Evolutionary conservation across 164 flowering plant species (phyloP).

Genomic region (Chimonanthus praecox): DNA sequence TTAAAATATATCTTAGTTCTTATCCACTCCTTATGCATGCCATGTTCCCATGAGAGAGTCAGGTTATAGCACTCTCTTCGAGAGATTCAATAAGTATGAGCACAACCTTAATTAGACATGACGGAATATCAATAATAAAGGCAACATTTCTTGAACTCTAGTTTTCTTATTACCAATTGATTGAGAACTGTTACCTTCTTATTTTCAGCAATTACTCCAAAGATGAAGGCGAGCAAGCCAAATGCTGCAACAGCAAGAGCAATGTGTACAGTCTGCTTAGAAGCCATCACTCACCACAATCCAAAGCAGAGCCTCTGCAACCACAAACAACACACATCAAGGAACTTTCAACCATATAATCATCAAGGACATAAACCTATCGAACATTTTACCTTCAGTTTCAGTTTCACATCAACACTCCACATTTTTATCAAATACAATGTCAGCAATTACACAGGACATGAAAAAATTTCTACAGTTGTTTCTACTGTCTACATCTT

Average conservation of each 20-base stretch:
- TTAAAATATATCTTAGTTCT: not conserved
- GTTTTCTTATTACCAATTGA: not conserved
- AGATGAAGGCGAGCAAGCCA: constrained; percentile 42
- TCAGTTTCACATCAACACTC: not conserved
- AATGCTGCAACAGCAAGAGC: constrained; percentile 29
- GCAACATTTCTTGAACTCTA: not conserved
- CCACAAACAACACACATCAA: not conserved
- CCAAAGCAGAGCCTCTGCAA: constrained; percentile 2
- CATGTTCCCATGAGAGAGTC: not conserved
- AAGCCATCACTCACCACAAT: constrained; percentile 15
- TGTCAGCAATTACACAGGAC: no score
- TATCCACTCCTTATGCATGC: not conserved
- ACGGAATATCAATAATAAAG: not conserved
- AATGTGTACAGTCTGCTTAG: constrained; percentile 24
- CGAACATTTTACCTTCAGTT: not conserved
- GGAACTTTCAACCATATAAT: not conserved
- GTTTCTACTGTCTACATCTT: no score
- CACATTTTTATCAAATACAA: no score
- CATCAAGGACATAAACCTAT: not conserved
- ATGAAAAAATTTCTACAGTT: no score
- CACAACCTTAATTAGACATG: not conserved
- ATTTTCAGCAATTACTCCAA: constrained; percentile 66
- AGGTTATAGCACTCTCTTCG: not conserved
- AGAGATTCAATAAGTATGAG: not conserved
- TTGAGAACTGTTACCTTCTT: constrained; percentile 40